Evolutionary conservation across 139 green algal species (phyloP).

Genomic region (Coccomyxa sp.): DNA sequence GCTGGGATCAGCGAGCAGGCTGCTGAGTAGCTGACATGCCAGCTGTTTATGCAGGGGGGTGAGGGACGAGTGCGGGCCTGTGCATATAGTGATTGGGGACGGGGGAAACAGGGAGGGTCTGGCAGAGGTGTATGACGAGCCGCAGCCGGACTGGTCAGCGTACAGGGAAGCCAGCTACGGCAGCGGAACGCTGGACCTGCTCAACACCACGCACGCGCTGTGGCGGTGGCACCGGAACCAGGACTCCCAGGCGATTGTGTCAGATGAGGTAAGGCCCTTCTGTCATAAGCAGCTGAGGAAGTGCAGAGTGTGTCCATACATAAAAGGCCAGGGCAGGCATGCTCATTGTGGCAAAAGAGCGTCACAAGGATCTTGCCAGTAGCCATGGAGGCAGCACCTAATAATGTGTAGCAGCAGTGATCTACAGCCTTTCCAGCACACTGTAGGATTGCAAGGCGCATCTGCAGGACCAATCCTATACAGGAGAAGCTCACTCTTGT

Average conservation of each 20-base stretch:
- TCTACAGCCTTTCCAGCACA: too few species aligned
- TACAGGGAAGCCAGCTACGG: slow-evolving; percentile 66
- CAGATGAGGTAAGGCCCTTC: slow-evolving; percentile 14
- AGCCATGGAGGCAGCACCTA: background rate
- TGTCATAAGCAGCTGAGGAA: background rate
- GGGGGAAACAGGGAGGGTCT: slow-evolving; percentile 74
- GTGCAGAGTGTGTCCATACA: background rate
- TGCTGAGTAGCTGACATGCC: background rate
- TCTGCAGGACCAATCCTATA: background rate
- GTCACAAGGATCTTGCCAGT: background rate
- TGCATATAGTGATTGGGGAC: slow-evolving; percentile 71
- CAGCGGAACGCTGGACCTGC: slow-evolving; percentile 52
- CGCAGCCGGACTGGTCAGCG: slow-evolving; percentile 50
- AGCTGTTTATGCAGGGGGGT: slow-evolving; percentile 33
- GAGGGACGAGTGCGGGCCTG: slow-evolving; percentile 37
- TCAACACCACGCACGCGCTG: slow-evolving; percentile 54
- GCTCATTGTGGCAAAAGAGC: background rate
- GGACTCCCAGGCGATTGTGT: slow-evolving; percentile 20
- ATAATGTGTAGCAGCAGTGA: background rate
- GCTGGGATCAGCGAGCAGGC: too few species aligned
- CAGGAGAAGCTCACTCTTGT: background rate
- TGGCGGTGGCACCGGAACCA: slow-evolving; percentile 69
- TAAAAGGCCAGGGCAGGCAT: background rate
- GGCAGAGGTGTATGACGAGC: slow-evolving; percentile 22
- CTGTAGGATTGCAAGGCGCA: background rate